A percentile compares a stretch with the other conserved stretches of the same genome.
Conservation (phyloP, 192 early-diverging fungal genomes). For the Glomus cerebriforme region DNA sequence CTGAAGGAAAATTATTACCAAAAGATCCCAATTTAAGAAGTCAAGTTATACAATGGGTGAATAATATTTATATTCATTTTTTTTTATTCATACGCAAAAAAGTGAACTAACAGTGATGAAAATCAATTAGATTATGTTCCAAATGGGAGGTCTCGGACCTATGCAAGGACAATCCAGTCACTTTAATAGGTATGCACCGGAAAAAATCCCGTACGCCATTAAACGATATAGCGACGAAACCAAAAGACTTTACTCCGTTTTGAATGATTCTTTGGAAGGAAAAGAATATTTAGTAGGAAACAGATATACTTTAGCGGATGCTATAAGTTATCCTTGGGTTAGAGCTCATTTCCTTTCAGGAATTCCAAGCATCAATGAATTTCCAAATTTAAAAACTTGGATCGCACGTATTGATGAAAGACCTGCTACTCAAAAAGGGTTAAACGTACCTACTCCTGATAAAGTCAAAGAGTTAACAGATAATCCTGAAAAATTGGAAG, state of each 20-base stretch:
- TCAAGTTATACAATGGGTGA: constrained; percentile 52
- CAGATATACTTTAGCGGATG: constrained; percentile 55
- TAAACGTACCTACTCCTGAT: constrained; percentile 17
- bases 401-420: constrained; percentile 41
- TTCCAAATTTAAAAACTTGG: constrained; percentile 51
- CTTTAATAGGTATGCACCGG: constrained; percentile 50
- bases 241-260: constrained; percentile 48
- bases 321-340: constrained; percentile 53
- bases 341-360: constrained; percentile 22
- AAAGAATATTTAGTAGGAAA: constrained; percentile 40
- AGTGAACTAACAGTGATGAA: background rate
- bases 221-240: constrained; percentile 58
- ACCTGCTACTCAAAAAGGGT: constrained; percentile 43
- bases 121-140: constrained; percentile 45
- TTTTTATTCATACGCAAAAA: background rate
- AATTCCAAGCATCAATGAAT: constrained; percentile 38
- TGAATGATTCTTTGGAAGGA: constrained; percentile 36
- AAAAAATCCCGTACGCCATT: constrained; percentile 55
- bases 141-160: constrained; percentile 45
- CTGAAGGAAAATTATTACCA: constrained; percentile 46
- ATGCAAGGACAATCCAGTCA: constrained; percentile 59
- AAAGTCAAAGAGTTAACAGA: background rate
- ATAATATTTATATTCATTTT: background rate
- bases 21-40: constrained; percentile 44
- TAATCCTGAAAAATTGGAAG: background rate